A percentile compares a stretch with the other conserved stretches of the same genome.
Conservation (phyloP, 2,329 filamentous ascomycete genomes). For the Apiospora arundinis region DNA sequence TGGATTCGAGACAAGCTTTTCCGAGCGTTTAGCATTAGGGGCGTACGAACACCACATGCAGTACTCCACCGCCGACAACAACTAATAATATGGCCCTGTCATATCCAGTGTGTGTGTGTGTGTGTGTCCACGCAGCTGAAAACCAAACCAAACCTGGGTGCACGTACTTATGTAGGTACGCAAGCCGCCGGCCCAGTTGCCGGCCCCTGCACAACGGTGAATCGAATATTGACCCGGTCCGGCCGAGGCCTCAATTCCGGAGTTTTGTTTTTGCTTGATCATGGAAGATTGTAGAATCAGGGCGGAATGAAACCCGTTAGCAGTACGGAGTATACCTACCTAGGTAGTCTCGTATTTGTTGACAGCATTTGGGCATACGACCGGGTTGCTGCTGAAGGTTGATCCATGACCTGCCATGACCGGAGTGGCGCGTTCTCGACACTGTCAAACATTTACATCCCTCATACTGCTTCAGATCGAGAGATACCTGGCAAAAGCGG, state of each 20-base stretch:
- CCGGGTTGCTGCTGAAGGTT: not conserved
- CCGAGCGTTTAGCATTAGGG: not conserved
- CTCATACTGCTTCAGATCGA: not conserved
- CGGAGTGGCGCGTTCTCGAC: not conserved
- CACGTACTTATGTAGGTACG: too few relatives aligned
- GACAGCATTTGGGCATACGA: too few relatives aligned
- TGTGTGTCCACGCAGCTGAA: not conserved
- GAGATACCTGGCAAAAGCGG: not conserved
- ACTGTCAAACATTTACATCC: not conserved
- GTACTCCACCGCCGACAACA: not conserved
- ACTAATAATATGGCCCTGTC: not conserved
- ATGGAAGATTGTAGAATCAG: not conserved
- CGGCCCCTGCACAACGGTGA: not conserved
- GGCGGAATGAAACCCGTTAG: not conserved
- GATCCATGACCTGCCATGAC: not conserved
- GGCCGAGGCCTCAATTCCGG: not conserved
- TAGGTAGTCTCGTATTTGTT: too few relatives aligned
- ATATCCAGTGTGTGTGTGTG: too few relatives aligned
- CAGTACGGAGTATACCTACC: too few relatives aligned
- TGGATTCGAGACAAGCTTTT: constrained; percentile 5
- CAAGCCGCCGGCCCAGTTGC: too few relatives aligned
- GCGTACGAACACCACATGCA: not conserved
- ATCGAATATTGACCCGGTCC: not conserved
- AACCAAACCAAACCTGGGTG: too few relatives aligned
- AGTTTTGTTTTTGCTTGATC: not conserved